phyloP scores from a whole-genome alignment of 768 basidiomycete species.

The Russula emetica region DNA sequence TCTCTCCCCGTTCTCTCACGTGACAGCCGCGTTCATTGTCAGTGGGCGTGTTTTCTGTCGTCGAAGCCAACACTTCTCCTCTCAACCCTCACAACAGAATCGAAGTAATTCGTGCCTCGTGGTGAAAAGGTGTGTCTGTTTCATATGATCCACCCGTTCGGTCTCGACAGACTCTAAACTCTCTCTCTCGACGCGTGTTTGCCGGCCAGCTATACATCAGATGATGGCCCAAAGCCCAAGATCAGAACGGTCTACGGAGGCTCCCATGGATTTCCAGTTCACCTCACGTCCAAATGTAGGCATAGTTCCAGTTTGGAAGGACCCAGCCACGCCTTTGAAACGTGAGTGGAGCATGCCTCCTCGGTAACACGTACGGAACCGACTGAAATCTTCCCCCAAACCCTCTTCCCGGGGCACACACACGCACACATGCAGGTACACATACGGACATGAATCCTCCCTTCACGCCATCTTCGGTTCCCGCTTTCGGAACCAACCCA shows the following conservation, averaged over 20 bases:
- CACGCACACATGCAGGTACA: slow-evolving; percentile 35
- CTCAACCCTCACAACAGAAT: background rate
- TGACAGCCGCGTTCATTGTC: slow-evolving; percentile 22
- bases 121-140: slow-evolving; percentile 7
- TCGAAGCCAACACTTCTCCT: background rate
- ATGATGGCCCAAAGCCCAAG: slow-evolving; percentile 16
- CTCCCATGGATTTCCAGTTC: slow-evolving; percentile 88
- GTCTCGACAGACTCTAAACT: background rate
- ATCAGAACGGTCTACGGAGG: slow-evolving; percentile 60
- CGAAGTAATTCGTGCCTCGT: background rate
- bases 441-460: slow-evolving; percentile 43
- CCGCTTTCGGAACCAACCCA: slow-evolving; percentile 60
- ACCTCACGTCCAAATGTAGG: slow-evolving; percentile 57
- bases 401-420: slow-evolving; percentile 15
- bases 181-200: slow-evolving; percentile 18
- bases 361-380: slow-evolving; percentile 30
- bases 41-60: background rate
- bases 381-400: slow-evolving; percentile 36
- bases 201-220: background rate
- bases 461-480: slow-evolving; percentile 35
- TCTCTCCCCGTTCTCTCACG: slow-evolving; percentile 4
- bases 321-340: slow-evolving; percentile 58
- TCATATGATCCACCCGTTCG: background rate
- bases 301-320: slow-evolving; percentile 59
- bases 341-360: slow-evolving; percentile 44